Conservation (phyloP, 1,284 basidiomycete genomes). For the Trametes versicolor region DNA sequence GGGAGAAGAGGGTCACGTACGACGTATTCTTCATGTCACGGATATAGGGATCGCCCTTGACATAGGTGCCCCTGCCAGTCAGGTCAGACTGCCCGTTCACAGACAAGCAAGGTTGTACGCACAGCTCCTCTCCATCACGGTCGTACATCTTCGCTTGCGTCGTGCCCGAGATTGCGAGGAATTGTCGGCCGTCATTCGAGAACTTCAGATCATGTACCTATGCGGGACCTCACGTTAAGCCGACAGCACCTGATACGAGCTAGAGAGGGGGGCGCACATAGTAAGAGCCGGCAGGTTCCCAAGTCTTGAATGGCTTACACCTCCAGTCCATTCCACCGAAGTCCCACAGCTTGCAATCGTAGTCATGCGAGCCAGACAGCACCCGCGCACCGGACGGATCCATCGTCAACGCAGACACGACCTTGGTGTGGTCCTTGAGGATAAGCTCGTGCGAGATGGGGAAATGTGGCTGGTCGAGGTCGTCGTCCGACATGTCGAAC, state of each 20-base stretch:
- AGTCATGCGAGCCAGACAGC: slow-evolving; percentile 93
- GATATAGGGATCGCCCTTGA: slow-evolving; percentile 98
- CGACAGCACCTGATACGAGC: slow-evolving; percentile 18
- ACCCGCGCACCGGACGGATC: slow-evolving; percentile 95
- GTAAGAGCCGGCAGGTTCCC: slow-evolving; percentile 94
- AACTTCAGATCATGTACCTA: slow-evolving; percentile 92
- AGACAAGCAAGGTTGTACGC: slow-evolving; percentile 48
- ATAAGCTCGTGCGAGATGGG: slow-evolving; percentile 90
- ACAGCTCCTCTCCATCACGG: slow-evolving; percentile 91
- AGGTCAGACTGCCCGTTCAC: slow-evolving; percentile 55
- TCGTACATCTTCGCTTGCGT: slow-evolving; percentile 90
- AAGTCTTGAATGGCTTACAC: slow-evolving; percentile 93
- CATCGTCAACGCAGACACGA: slow-evolving; percentile 90
- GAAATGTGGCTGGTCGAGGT: slow-evolving; percentile 61
- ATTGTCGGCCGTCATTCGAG: slow-evolving; percentile 85
- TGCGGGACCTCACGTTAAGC: slow-evolving; percentile 23
- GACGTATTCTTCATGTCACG: slow-evolving; percentile 97
- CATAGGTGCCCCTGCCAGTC: slow-evolving; percentile 79
- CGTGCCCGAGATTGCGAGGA: slow-evolving; percentile 90
- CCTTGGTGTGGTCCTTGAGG: slow-evolving; percentile 95
- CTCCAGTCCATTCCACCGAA: slow-evolving; percentile 97
- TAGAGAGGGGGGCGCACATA: slow-evolving; percentile 67
- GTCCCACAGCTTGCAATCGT: slow-evolving; percentile 98
- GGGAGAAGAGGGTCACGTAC: slow-evolving; percentile 60
- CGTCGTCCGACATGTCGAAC: slow-evolving; percentile 66